Percentiles rank a stretch among this genome's conserved stretches.
Evolutionary conservation across 2,329 filamentous ascomycete species (phyloP).

Genomic region (Xylariales sp.): DNA sequence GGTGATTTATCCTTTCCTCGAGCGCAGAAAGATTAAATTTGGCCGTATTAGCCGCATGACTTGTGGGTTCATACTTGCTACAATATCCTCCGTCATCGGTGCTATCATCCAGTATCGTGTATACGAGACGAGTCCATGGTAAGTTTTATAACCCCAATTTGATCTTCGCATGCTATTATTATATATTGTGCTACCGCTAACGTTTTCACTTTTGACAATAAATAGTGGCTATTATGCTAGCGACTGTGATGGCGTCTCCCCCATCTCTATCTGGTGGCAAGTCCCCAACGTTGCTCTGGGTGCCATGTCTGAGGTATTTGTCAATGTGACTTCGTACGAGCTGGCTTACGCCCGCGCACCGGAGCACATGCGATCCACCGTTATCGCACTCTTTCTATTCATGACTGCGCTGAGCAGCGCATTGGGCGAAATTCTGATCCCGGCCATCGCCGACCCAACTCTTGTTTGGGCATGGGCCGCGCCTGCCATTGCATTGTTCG

Average conservation of each 20-base stretch:
- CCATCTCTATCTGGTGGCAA: constrained; percentile 49
- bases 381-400: constrained; percentile 52
- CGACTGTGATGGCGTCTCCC: constrained; percentile 30
- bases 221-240: constrained; percentile 37
- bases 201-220: neutral
- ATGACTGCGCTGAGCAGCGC: constrained; percentile 55
- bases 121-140: constrained; percentile 50
- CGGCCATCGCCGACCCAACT: constrained; percentile 35
- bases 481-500: constrained; percentile 37
- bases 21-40: constrained; percentile 47
- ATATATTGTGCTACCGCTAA: too few relatives aligned
- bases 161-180: too few relatives aligned
- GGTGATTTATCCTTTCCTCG: constrained; percentile 53
- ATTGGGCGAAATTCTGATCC: constrained; percentile 37
- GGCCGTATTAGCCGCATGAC: constrained; percentile 55
- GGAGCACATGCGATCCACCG: constrained; percentile 57
- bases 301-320: constrained; percentile 52
- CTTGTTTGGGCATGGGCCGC: constrained; percentile 27
- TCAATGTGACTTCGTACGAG: constrained; percentile 60
- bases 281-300: constrained; percentile 46
- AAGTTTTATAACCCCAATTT: too few relatives aligned
- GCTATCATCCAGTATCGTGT: constrained; percentile 54
- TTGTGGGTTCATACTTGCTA: constrained; percentile 47
- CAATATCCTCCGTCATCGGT: constrained; percentile 50
- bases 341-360: constrained; percentile 67